Percentiles rank a stretch among this genome's conserved stretches.
phyloP scores from a whole-genome alignment of 2,329 filamentous ascomycete species.

The Fusarium coffeatum region DNA sequence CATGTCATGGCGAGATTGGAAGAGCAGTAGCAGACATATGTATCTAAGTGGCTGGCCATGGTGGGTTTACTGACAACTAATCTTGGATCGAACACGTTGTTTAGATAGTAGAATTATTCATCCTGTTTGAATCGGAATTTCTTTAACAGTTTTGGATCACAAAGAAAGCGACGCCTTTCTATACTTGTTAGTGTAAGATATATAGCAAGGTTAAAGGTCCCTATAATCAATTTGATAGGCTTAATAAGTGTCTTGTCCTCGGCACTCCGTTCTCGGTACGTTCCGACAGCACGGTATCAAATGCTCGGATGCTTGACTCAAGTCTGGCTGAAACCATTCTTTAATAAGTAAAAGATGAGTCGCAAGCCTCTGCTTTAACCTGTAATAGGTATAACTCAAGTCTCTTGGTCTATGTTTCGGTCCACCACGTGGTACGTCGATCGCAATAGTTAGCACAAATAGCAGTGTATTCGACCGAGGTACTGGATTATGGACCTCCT shows the following conservation, averaged over 20 bases:
- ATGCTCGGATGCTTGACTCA: not conserved
- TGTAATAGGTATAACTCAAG: not conserved
- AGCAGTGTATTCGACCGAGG: not conserved
- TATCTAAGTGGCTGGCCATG: not conserved
- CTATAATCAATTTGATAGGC: not conserved
- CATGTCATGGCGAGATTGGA: no score
- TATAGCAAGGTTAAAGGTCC: not conserved
- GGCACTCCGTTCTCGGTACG: not conserved
- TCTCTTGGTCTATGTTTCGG: not conserved
- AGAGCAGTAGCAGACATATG: no score
- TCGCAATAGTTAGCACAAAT: not conserved
- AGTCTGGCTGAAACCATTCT: not conserved
- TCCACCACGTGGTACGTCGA: not conserved
- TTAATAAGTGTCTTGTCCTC: not conserved
- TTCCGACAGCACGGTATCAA: not conserved
- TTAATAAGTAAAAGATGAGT: not conserved
- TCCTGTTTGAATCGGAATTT: no score
- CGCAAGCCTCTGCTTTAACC: not conserved
- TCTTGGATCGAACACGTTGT: accelerated
- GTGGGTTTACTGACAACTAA: not conserved
- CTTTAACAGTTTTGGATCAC: no score
- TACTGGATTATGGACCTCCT: not conserved
- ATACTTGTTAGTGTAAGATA: accelerated
- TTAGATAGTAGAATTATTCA: no score
- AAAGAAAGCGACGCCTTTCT: accelerated